phyloP scores from a whole-genome alignment of 164 flowering plant species.

The Platanus orientalis region DNA sequence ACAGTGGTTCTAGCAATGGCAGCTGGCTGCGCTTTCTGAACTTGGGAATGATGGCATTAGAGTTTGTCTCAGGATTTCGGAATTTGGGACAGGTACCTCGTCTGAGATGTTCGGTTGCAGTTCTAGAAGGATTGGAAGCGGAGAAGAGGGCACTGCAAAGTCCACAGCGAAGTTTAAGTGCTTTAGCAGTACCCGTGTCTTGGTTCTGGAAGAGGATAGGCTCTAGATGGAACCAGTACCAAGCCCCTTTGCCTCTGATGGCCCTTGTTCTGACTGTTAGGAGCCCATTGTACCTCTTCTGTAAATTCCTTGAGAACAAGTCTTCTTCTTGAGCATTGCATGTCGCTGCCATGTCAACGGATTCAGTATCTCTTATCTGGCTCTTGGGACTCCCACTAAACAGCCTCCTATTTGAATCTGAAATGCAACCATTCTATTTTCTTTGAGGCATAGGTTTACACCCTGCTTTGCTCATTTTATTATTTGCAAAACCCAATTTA shows the following conservation, averaged over 20 bases:
- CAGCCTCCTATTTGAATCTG: background rate
- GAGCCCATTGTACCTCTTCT: slow-evolving; percentile 53
- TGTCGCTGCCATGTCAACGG: slow-evolving; percentile 17
- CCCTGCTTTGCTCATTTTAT: slow-evolving; percentile 12
- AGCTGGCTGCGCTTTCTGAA: slow-evolving; percentile 12
- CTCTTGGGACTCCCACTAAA: background rate
- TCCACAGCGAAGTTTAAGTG: slow-evolving; percentile 48
- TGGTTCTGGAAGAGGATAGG: slow-evolving; percentile 41
- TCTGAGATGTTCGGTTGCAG: slow-evolving; percentile 67
- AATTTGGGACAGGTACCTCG: slow-evolving; percentile 58
- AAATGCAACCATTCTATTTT: background rate
- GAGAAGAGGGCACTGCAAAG: slow-evolving; percentile 50
- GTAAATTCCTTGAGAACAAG: slow-evolving; percentile 21
- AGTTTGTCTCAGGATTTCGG: slow-evolving; percentile 1
- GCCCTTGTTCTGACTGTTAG: slow-evolving; percentile 50
- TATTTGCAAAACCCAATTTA: background rate
- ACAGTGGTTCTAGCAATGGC: slow-evolving; percentile 12
- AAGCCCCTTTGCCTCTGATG: slow-evolving; percentile 66
- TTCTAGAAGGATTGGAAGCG: slow-evolving; percentile 54
- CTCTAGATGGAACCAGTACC: slow-evolving; percentile 61
- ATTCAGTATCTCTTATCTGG: background rate
- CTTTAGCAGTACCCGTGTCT: slow-evolving; percentile 45
- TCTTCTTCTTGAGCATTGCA: slow-evolving; percentile 17
- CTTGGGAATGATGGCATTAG: slow-evolving; percentile 14
- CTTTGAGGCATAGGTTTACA: slow-evolving; percentile 3